These are phyloP conservation scores for Austroboletus novae-zelandiae DNA, from an alignment of 1,284 basidiomycete species.

Conservation along the genomic window DNA sequence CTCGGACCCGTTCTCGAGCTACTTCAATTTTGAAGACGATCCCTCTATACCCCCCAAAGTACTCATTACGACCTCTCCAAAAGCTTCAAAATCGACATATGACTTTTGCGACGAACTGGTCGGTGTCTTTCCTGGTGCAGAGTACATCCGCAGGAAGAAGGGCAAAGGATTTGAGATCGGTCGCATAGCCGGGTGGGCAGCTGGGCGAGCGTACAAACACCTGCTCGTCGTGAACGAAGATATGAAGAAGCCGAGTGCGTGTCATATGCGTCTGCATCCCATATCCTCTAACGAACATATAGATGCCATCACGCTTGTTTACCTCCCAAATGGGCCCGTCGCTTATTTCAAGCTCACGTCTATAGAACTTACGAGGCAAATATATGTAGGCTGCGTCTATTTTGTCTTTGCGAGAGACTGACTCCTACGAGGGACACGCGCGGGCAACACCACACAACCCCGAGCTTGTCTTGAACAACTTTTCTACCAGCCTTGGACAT, in stretches of 20 bases:
- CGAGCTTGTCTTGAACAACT: constrained; percentile 94
- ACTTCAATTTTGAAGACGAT: constrained; percentile 65
- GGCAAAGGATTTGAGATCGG: constrained; percentile 94
- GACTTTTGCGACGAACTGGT: constrained; percentile 91
- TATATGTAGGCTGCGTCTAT: constrained; percentile 58
- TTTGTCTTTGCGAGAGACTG: constrained; percentile 3
- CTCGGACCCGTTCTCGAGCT: constrained; percentile 70
- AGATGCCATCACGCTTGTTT: constrained; percentile 90
- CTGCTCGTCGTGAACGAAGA: constrained; percentile 95
- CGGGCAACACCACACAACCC: constrained; percentile 91
- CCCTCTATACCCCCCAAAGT: constrained; percentile 77
- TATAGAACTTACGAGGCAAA: constrained; percentile 81
- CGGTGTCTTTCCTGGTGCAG: constrained; percentile 91
- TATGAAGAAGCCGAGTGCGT: constrained; percentile 86
- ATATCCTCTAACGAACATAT: constrained; percentile 8
- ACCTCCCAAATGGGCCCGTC: constrained; percentile 90
- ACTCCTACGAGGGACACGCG: constrained; percentile 76
- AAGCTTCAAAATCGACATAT: constrained; percentile 80
- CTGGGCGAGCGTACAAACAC: constrained; percentile 83
- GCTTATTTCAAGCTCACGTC: constrained; percentile 97
- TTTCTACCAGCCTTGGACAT: constrained; percentile 92
- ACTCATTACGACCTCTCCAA: constrained; percentile 88
- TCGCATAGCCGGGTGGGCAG: constrained; percentile 92
- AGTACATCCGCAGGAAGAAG: constrained; percentile 88
- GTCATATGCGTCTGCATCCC: constrained; percentile 6